Conservation (phyloP, 179 eudicot genomes). For the Camellia oleifera region DNA sequence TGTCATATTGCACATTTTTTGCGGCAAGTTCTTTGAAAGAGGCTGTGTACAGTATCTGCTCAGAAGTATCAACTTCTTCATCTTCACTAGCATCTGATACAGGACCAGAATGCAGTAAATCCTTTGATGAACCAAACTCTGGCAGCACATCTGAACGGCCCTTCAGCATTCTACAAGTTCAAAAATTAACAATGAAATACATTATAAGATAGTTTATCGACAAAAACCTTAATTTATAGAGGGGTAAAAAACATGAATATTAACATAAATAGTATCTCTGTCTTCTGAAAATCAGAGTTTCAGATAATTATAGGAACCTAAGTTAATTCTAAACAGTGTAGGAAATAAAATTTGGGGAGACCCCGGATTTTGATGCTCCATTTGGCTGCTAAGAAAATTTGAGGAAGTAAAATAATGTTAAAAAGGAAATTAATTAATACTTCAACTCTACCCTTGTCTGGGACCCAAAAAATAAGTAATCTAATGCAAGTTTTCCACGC, state of each 20-base stretch:
- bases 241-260: no score
- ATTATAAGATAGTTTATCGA: neutral
- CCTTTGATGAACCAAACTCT: conserved; percentile 15
- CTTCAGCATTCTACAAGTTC: conserved; percentile 48
- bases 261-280: neutral
- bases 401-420: neutral
- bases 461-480: neutral
- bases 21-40: conserved; percentile 77
- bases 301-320: neutral
- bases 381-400: neutral
- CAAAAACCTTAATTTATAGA: neutral
- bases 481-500: neutral
- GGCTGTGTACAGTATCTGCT: conserved; percentile 58
- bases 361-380: no score
- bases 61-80: conserved; percentile 45
- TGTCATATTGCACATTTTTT: conserved; percentile 57
- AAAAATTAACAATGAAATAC: neutral
- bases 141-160: conserved; percentile 46
- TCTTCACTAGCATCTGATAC: conserved; percentile 43
- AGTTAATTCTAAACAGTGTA: neutral
- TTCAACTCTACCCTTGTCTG: neutral
- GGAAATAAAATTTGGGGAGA: neutral
- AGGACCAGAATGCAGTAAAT: conserved; percentile 47
- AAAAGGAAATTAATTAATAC: neutral
- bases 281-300: neutral